Base-by-base conservation (phyloP, 257 asterid genomes). In the Dorcoceras hygrometricum region DNA sequence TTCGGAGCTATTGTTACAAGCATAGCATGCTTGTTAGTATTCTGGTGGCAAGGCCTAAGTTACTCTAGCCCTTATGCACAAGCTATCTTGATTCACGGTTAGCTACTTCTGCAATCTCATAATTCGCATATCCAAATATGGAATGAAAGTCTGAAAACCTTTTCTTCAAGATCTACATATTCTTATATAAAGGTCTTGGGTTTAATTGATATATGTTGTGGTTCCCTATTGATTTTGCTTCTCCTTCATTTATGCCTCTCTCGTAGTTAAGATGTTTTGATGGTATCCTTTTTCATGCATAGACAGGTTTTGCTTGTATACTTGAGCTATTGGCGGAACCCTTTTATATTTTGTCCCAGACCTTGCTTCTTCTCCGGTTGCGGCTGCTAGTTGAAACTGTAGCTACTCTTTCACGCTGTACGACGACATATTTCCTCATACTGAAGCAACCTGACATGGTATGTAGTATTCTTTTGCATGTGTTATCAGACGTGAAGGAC, bases 271-370 rank as follows among this genome's bases (percentile, higher is more conserved):
- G 23, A 48, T 39, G 58, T 57, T 65, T 32, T 71, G 28, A 34
- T 69, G 39, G 23, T 31, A 24, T 20, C 57, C 69, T 39, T 57
- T 23, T 75, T 43, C 54, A 20, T 54, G 10, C 65, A 34, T 51
- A 48, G 72, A 77, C 84, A 94, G 97, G 97, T 75, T 88, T 88
- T 63, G 99, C 96, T 23, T 94, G 99, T 71, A 65, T 85, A n/a
- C 76, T 94, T 63, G 99, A 94, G 89, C 88, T 94, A 65, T 70
- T 94, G 75, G 96, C 99, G 20, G 99, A 94, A 75, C 97, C 97
- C 6, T 77, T 94, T 62, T 90, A 90, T 79, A 90, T 94, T 72
- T 84, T 94, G 79, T 85, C 99, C 60, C 99, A 94, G 78, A 90
- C 81, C 69, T 69, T 90, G 73, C 84, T 81, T 68, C 97, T 94